Conservation (phyloP, 495 filamentous ascomycete species). For the Lichina pygmaea region DNA sequence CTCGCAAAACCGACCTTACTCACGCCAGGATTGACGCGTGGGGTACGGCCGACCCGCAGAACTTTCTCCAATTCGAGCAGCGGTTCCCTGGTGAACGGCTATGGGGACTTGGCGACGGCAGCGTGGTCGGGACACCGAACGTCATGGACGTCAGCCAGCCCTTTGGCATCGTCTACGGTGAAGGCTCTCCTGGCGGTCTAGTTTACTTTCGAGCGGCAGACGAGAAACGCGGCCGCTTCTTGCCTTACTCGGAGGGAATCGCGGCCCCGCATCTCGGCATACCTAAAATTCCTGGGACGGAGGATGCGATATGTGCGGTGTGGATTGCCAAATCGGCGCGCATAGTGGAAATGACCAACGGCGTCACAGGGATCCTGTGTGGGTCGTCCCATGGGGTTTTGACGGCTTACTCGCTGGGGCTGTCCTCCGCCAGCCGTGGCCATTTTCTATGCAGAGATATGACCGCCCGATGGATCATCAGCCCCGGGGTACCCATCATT, state of each 20-base stretch:
- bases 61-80: slow-evolving; percentile 51
- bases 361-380: slow-evolving; percentile 52
- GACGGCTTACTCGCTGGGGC: slow-evolving; percentile 50
- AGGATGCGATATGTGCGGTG: slow-evolving; percentile 41
- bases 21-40: slow-evolving; percentile 57
- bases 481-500: slow-evolving; percentile 80
- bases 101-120: slow-evolving; percentile 53
- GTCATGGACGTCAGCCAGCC: slow-evolving; percentile 69
- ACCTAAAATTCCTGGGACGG: slow-evolving; percentile 32
- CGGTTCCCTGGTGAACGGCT: slow-evolving; percentile 42
- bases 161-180: slow-evolving; percentile 60
- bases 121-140: slow-evolving; percentile 50
- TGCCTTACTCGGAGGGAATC: slow-evolving; percentile 24
- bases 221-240: slow-evolving; percentile 56
- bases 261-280: slow-evolving; percentile 34
- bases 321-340: slow-evolving; percentile 76
- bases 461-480: slow-evolving; percentile 66
- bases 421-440: slow-evolving; percentile 37
- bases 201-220: slow-evolving; percentile 45
- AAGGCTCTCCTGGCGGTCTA: slow-evolving; percentile 57
- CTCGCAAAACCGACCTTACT: slow-evolving; percentile 47
- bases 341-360: slow-evolving; percentile 44
- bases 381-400: slow-evolving; percentile 76
- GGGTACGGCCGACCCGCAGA: slow-evolving; percentile 49
- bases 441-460: slow-evolving; percentile 18